phyloP scores from a whole-genome alignment of 768 basidiomycete species.

The Clathrus columnatus region DNA sequence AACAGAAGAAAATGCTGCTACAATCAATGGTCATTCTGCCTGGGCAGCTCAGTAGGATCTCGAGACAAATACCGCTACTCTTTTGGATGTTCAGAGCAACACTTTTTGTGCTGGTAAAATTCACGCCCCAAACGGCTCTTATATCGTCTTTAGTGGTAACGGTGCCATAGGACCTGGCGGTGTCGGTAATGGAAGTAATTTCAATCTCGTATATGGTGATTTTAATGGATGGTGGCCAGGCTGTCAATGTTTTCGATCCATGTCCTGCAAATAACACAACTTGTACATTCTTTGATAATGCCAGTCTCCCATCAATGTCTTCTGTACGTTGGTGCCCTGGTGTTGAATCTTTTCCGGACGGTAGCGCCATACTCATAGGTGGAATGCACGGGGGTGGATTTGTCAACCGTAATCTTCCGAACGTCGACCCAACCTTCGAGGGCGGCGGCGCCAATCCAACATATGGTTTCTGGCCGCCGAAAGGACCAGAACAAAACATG shows the following conservation, averaged over 20 bases:
- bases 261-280: conserved; percentile 40
- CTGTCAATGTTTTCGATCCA: conserved; percentile 77
- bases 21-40: conserved; percentile 61
- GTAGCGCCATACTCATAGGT: conserved; percentile 71
- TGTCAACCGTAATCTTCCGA: conserved; percentile 67
- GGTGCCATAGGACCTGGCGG: conserved; percentile 64
- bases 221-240: conserved; percentile 70
- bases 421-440: conserved; percentile 49
- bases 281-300: conserved; percentile 70
- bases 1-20: conserved; percentile 63
- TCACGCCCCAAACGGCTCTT: conserved; percentile 76
- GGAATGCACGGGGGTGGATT: conserved; percentile 74
- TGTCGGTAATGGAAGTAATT: conserved; percentile 40
- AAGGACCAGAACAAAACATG: conserved; percentile 42
- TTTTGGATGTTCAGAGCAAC: conserved; percentile 70
- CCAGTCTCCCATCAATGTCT: conserved; percentile 54
- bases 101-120: conserved; percentile 76
- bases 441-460: conserved; percentile 75
- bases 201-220: conserved; percentile 53
- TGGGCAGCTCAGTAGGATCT: conserved; percentile 74
- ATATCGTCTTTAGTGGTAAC: conserved; percentile 69
- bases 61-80: conserved; percentile 41
- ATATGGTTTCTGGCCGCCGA: conserved; percentile 70
- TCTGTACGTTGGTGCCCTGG: conserved; percentile 70
- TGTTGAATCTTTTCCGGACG: conserved; percentile 67